A percentile compares a stretch with the other conserved stretches of the same genome.
phyloP scores from a whole-genome alignment of 2,329 filamentous ascomycete species.

The Stagonosporopsis chrysanthemi region DNA sequence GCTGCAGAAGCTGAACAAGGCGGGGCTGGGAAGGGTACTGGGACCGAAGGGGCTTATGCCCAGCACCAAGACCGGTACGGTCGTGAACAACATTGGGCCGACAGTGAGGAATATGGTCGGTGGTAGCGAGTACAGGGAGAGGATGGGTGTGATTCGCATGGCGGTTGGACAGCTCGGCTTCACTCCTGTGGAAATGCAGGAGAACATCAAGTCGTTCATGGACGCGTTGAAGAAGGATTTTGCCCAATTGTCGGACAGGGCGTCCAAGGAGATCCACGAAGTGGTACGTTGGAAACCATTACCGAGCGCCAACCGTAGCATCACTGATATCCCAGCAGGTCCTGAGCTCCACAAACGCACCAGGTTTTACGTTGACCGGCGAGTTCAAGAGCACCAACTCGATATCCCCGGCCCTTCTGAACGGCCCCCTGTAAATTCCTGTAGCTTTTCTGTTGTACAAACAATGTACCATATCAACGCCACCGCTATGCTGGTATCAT shows the following conservation, averaged over 20 bases:
- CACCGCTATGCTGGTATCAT: conserved; percentile 54
- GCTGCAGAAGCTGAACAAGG: conserved; percentile 79
- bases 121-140: conserved; percentile 86
- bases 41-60: conserved; percentile 95
- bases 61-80: conserved; percentile 83
- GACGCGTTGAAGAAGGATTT: conserved; percentile 81
- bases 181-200: conserved; percentile 83
- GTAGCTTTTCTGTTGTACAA: conserved; percentile 38
- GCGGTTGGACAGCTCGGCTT: conserved; percentile 91
- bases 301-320: neutral
- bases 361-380: conserved; percentile 86
- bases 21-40: conserved; percentile 78
- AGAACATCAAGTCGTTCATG: conserved; percentile 82
- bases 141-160: conserved; percentile 82
- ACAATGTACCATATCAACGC: conserved; percentile 54
- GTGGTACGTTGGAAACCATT: conserved; percentile 57
- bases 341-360: conserved; percentile 84
- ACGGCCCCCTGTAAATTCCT: conserved; percentile 42
- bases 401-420: conserved; percentile 50
- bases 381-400: conserved; percentile 67
- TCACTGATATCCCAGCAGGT: conserved; percentile 62
- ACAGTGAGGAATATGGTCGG: conserved; percentile 83
- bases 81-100: conserved; percentile 79
- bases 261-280: conserved; percentile 76
- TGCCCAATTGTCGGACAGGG: conserved; percentile 66